Evolutionary conservation across 1,284 basidiomycete species (phyloP).

Genomic region (Apiotrichum domesticum): DNA sequence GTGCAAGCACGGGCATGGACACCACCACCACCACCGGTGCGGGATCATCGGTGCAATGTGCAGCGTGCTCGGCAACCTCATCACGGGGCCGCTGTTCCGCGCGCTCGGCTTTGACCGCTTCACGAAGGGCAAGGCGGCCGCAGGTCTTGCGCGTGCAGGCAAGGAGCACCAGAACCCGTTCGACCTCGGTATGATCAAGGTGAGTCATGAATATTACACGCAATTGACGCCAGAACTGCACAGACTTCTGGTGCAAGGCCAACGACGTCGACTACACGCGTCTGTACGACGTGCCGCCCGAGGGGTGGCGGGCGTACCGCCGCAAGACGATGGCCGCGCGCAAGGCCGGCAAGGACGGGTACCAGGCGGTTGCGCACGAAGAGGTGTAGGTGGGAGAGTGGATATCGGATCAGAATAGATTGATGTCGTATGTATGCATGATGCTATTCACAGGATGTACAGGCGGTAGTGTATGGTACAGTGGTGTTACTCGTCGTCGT

Average conservation of each 20-base stretch:
- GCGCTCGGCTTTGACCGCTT: constrained; percentile 89
- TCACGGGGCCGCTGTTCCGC: constrained; percentile 57
- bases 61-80: constrained; percentile 19
- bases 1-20: constrained; percentile 10
- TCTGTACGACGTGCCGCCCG: constrained; percentile 80
- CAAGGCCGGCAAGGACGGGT: constrained; percentile 20
- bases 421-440: constrained; percentile 1
- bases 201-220: constrained; percentile 16
- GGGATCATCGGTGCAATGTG: constrained; percentile 35
- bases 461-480: too few relatives aligned
- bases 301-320: constrained; percentile 51
- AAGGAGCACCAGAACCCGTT: constrained; percentile 78
- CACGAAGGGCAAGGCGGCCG: constrained; percentile 78
- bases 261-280: constrained; percentile 79
- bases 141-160: constrained; percentile 60
- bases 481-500: too few relatives aligned
- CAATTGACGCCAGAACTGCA: constrained; percentile 60
- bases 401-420: neutral
- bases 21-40: constrained; percentile 41
- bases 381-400: constrained; percentile 21
- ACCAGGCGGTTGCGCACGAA: constrained; percentile 30
- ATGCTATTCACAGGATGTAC: too few relatives aligned
- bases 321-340: constrained; percentile 20
- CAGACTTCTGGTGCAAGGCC: constrained; percentile 90
- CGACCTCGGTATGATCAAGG: constrained; percentile 67